Percentiles rank a stretch among this genome's conserved stretches.
These are phyloP conservation scores for Nidula microcarpa DNA, from an alignment of 768 basidiomycete genomes.

Conservation along the genomic window DNA sequence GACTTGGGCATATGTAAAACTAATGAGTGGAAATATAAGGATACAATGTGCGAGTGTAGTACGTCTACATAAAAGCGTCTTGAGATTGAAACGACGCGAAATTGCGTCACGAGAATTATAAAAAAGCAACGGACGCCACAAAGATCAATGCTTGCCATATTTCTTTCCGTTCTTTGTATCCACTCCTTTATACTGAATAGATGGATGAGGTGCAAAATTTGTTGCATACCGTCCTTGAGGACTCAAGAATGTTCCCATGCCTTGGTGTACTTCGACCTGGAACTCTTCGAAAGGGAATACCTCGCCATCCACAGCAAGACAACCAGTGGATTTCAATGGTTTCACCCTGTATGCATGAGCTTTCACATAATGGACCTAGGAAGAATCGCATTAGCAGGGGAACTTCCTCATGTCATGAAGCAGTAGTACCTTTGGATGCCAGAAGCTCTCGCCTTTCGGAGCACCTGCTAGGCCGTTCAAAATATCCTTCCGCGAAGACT, in stretches of 20 bases:
- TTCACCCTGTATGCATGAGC: conserved; percentile 71
- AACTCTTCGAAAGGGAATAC: conserved; percentile 69
- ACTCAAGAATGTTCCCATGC: conserved; percentile 64
- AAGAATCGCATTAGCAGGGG: neutral
- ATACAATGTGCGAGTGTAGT: too few relatives aligned
- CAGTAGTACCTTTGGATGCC: conserved; percentile 49
- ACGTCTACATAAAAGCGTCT: too few relatives aligned
- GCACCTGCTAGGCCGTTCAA: conserved; percentile 57
- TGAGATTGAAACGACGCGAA: too few relatives aligned
- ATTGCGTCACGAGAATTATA: too few relatives aligned
- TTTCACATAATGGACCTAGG: conserved; percentile 69
- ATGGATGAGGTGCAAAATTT: conserved; percentile 35
- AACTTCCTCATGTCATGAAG: neutral
- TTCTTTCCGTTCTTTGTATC: neutral
- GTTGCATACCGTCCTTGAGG: conserved; percentile 58
- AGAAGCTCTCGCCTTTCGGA: conserved; percentile 57
- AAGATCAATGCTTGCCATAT: neutral
- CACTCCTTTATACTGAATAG: too few relatives aligned
- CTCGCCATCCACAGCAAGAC: conserved; percentile 78
- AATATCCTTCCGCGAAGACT: conserved; percentile 51
- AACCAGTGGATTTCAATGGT: conserved; percentile 50
- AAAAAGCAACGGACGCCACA: too few relatives aligned
- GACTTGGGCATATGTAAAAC: too few relatives aligned
- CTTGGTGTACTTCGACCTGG: conserved; percentile 72
- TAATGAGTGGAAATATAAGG: too few relatives aligned